Evolutionary conservation across 257 asterid genomes (phyloP).

Genomic region (Solanum etuberosum): DNA sequence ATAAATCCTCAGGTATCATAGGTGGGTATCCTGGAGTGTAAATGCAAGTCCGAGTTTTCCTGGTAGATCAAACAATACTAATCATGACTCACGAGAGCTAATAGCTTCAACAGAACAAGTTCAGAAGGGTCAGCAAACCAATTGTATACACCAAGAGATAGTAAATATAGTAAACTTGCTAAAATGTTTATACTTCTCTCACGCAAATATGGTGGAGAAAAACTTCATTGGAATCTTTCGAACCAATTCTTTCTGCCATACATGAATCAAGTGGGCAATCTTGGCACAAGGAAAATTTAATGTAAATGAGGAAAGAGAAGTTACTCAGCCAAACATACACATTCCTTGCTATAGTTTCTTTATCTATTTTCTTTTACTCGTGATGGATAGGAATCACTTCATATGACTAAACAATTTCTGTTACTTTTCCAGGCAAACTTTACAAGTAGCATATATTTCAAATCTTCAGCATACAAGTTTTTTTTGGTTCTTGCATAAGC

Average conservation of each 20-base stretch:
- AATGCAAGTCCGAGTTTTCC: constrained; percentile 94
- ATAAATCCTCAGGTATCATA: constrained; percentile 72
- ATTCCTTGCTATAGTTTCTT: background rate
- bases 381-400: background rate
- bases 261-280: background rate
- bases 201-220: background rate
- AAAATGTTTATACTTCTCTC: background rate
- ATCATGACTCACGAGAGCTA: background rate
- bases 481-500: background rate
- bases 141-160: background rate
- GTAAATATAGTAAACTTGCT: background rate
- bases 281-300: background rate
- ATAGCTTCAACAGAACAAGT: background rate
- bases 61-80: constrained; percentile 21
- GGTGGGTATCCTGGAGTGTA: constrained; percentile 96
- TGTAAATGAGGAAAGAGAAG: background rate
- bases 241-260: background rate
- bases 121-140: background rate
- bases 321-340: background rate
- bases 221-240: background rate
- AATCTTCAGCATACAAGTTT: background rate
- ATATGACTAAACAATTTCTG: background rate
- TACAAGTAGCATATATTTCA: background rate
- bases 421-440: background rate
- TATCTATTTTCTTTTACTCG: background rate